phyloP scores from a whole-genome alignment of 768 basidiomycete genomes.

The Neoboletus magnificus region DNA sequence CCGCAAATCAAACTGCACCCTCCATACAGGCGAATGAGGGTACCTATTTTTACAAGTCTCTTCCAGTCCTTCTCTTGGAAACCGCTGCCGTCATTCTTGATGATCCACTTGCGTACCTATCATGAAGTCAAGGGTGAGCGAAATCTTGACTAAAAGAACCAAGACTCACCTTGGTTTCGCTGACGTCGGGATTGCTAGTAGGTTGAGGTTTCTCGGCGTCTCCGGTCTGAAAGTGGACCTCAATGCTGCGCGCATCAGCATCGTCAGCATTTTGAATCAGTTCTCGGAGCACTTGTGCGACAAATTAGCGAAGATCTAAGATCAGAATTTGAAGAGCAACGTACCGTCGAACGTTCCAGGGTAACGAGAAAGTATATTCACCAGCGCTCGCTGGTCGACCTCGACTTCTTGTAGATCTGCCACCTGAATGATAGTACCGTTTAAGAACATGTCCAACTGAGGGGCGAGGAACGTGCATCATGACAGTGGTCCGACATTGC shows the following conservation, averaged over 20 bases:
- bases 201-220: not conserved
- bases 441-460: not conserved
- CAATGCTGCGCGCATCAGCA: not conserved
- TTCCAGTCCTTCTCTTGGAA: not conserved
- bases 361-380: constrained; percentile 19
- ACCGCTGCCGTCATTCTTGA: not conserved
- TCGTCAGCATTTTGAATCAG: not conserved
- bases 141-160: not conserved
- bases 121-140: not conserved
- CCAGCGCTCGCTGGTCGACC: constrained; percentile 12
- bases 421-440: not conserved
- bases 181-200: not conserved
- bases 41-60: not conserved
- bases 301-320: not conserved
- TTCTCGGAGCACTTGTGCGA: not conserved
- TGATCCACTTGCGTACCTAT: not conserved
- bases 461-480: not conserved
- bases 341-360: constrained; percentile 12
- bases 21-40: not conserved
- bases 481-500: not conserved
- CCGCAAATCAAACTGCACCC: not conserved
- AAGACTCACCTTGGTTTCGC: not conserved
- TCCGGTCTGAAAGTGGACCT: not conserved
- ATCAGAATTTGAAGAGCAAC: not conserved
- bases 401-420: constrained; percentile 12